Evolutionary conservation across 305 asterid genomes (phyloP).

Genomic region (Fraxinus baroniana): DNA sequence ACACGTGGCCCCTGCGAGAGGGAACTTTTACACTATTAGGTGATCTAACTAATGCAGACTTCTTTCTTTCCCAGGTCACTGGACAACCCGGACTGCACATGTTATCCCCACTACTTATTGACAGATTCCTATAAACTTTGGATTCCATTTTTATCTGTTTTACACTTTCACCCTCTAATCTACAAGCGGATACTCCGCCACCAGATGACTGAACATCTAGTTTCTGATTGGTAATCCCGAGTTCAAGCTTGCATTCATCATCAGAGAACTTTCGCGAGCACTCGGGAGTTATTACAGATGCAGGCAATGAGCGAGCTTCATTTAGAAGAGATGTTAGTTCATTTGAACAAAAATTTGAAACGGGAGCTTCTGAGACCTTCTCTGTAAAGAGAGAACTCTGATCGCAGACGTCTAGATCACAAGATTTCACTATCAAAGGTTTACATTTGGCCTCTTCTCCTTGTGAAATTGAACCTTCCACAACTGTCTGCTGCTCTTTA

Average conservation of each 20-base stretch:
- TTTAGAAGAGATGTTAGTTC: slow-evolving; percentile 41
- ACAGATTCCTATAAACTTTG: slow-evolving; percentile 40
- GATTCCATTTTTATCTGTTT: slow-evolving; percentile 41
- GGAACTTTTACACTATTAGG: slow-evolving; percentile 61
- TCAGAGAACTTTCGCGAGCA: slow-evolving; percentile 59
- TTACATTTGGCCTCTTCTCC: slow-evolving; percentile 40
- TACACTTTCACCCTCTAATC: slow-evolving; percentile 44
- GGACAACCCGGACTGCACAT: slow-evolving; percentile 21
- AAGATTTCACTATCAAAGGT: slow-evolving; percentile 35
- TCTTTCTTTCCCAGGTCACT: slow-evolving; percentile 32
- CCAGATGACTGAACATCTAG: slow-evolving; percentile 49
- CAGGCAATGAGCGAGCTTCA: slow-evolving; percentile 52
- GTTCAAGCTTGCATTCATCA: slow-evolving; percentile 57
- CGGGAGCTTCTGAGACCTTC: slow-evolving; percentile 56
- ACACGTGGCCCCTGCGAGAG: slow-evolving; percentile 36
- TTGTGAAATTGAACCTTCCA: slow-evolving; percentile 36
- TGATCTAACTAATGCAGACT: slow-evolving; percentile 54
- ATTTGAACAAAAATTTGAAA: slow-evolving; percentile 32
- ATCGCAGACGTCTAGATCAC: slow-evolving; percentile 31
- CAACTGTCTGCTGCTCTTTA: slow-evolving; percentile 31
- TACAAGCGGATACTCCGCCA: slow-evolving; percentile 18
- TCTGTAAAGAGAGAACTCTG: slow-evolving; percentile 64
- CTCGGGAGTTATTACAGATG: slow-evolving; percentile 61
- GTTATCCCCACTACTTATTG: slow-evolving; percentile 35
- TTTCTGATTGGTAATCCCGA: slow-evolving; percentile 43